Base-by-base conservation (phyloP, 2,329 filamentous ascomycete species). In the Sporothrix globosa region DNA sequence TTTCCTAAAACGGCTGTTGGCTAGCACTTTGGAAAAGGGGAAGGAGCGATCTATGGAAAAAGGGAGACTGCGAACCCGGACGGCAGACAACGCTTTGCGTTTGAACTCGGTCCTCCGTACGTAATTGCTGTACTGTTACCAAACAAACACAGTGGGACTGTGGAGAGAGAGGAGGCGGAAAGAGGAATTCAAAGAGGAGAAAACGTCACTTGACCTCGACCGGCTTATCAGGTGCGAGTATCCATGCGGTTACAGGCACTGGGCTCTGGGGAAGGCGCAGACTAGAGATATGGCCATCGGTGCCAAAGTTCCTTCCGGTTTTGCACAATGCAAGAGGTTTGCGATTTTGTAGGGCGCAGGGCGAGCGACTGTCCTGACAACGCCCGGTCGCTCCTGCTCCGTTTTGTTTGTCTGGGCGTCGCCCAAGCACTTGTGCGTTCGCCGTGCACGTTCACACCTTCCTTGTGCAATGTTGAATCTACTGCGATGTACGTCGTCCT, bases 131-230 rank as follows among this genome's bases (percentile, higher is more conserved):
- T 63, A 63, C 58, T 39, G 58, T 46, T 63, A 4, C 58, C 58
- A 44, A 63, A 63, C 58, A 63, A 46, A 46, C 58, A 61, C 58
- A 21, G 58, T 46, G 58, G 58, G 27, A 63, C 39, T 63, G 39
- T 14, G 58, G 58, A 63, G 58, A 61, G 58, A 66, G 61, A 66
- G 61, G 61, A 66, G 61, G n/a, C 56, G 60, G 44, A 52, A 52
- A 66, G 61, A 21, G 48, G 48, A 48, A 44, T 10, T 14, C 34
- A 4, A 39, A 50, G 34, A 54, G 21, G 19, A 41, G 50, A 34
- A 67, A 53, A 66, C 60, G 60, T 65, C 60, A 65, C 44, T 65
- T 65, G 61, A 50, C 63, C 63, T 52, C 63, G 46, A 30, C 63
- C 30, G 48, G 63, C 48, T n/a, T 27, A 67, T 67, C 65, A 56